Base-by-base conservation (phyloP, 2,329 filamentous ascomycete species). In the Pseudogymnoascus sp. region DNA sequence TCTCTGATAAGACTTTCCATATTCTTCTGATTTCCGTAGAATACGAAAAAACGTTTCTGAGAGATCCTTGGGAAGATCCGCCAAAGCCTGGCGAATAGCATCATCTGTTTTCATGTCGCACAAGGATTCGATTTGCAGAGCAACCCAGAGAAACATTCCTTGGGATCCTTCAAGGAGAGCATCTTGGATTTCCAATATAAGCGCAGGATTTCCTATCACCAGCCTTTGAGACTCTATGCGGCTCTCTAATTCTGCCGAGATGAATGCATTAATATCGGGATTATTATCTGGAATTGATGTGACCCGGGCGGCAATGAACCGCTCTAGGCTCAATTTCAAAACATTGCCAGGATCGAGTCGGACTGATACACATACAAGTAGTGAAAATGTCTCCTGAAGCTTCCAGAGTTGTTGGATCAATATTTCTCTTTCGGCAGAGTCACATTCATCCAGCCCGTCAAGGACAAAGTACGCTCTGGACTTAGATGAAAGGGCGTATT, bases 61-160 rank as follows among this genome's bases (percentile, higher is more conserved):
- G 0, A 78, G 68, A 41, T 72, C 68, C 5, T 64, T 69, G 0
- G 75, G 76, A 1, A 77, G 67, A 61, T 75, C 63, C 0, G 2
- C 8, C 0, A 78, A 66, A 0, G 75, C 71, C 6, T 73, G n/a
- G 0, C 71, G 71, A 23, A 80, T 78, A 0, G 65, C 70, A 0
- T 73, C 54, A 43, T 80, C 77, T 0, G 76, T 76, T 64, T 71
- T 70, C 63, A 74, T 73, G 1, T 21, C 19, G 61, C 76, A 79
- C 0, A 78, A 63, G 0, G 72, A 69, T 10, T 72, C 62, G 5
- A 78, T 71, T 62, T 78, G 75, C 1, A 78, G 68, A 2, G 69
- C 69, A 0, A 71, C 75, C 76, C 75, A 77, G 1, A 77, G 69
- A 34, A 77, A 78, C 75, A 78, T 78, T 14, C 76, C 75, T n/a